Evolutionary conservation across 331 rosid species (phyloP), one percentile per base, ranked within the genome.

Genomic region (Quercus phellos): DNA sequence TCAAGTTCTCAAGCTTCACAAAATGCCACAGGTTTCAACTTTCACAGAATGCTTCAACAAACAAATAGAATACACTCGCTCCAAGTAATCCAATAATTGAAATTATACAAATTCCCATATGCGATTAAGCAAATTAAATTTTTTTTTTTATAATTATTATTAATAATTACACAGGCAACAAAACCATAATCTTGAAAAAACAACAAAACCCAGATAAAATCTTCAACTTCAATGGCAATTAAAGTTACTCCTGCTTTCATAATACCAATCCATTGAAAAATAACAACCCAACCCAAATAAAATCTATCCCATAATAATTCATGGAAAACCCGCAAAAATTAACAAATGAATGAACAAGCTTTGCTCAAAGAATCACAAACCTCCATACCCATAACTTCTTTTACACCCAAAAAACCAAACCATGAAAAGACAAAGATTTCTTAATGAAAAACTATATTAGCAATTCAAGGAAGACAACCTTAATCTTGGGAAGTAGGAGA

Each of bases 171-270:
- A 46, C 11, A n/a, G 46, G 11, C 35, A 51, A 29, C 2, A 26
- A 53, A 4, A 72, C 4, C n/a, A 0, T 1, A 16, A 55, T 72
- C 34, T 81, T 63, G 11, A 10, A 4, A 26, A 74, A 61, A 80
- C 50, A 60, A 63, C 21, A 21, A 83, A 83, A 74, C 55, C 67
- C 77, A 32, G 12, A 42, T 12, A 32, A 68, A 56, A 83, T 73
- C 29, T 26, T 43, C 19, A 53, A 67, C 77, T 80, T 76, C 38
- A 9, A 46, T 8, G 51, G 22, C 18, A 66, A 51, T 16, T 7
- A 24, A 59, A 24, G 29, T n/a, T 17, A 19, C 76, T 63, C 34
- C 42, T 17, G 68, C 24, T 29, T 17, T 29, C 5, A 32, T 68
- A 43, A 38, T 50, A 56, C 18, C 21, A 42, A 61, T 74, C 68